phyloP scores from a whole-genome alignment of 768 basidiomycete genomes.

The Xerocomellus amylosporus region DNA sequence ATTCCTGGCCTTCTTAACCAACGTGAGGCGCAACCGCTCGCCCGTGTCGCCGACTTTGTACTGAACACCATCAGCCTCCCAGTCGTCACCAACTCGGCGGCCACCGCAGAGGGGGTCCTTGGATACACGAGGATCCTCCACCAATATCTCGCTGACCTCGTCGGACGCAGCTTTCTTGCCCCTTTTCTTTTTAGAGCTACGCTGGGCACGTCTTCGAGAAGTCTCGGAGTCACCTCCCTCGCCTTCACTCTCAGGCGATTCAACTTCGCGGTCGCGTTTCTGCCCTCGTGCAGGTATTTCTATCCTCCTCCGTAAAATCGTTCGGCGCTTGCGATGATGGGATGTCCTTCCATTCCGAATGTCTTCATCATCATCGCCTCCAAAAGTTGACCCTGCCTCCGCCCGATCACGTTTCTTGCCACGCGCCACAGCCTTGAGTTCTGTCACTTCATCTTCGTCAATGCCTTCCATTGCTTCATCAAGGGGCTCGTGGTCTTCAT shows the following conservation, averaged over 20 bases:
- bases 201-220: slow-evolving; percentile 4
- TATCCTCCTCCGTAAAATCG: slow-evolving; percentile 51
- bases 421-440: slow-evolving; percentile 35
- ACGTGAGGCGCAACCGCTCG: slow-evolving; percentile 61
- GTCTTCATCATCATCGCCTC: slow-evolving; percentile 50
- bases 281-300: slow-evolving; percentile 50
- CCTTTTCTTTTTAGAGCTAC: slow-evolving; percentile 48
- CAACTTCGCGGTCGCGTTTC: slow-evolving; percentile 64
- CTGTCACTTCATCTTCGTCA: slow-evolving; percentile 42
- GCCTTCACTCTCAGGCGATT: slow-evolving; percentile 39
- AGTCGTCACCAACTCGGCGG: slow-evolving; percentile 68
- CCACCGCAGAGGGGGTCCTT: slow-evolving; percentile 51
- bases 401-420: slow-evolving; percentile 77
- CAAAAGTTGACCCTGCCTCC: slow-evolving; percentile 70
- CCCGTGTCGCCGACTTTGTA: slow-evolving; percentile 74
- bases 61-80: slow-evolving; percentile 66
- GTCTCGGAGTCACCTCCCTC: slow-evolving; percentile 15
- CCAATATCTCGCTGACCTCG: slow-evolving; percentile 45
- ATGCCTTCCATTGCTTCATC: slow-evolving; percentile 37
- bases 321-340: slow-evolving; percentile 56
- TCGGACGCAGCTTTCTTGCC: slow-evolving; percentile 45
- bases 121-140: slow-evolving; percentile 48
- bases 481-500: slow-evolving; percentile 43
- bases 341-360: slow-evolving; percentile 41
- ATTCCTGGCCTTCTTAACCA: slow-evolving; percentile 69